Evolutionary conservation across 2,329 filamentous ascomycete species (phyloP), one percentile per base, ranked within the genome.

Genomic region (Emergomyces pasteurianus): DNA sequence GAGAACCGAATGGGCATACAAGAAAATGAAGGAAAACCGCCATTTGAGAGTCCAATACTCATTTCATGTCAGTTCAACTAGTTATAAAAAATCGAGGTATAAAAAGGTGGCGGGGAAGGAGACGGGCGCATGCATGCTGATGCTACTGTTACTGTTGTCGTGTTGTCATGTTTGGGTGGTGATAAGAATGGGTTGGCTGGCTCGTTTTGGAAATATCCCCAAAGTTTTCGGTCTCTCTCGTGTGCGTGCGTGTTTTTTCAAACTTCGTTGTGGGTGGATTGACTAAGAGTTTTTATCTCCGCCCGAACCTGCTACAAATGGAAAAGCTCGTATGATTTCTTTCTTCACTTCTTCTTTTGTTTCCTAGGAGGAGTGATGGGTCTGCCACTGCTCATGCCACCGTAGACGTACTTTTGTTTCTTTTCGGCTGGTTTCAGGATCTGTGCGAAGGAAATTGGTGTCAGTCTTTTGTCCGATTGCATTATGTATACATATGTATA

Each of bases 371-470:
- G 81, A 83, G 84, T 86, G 78, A 83, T 80, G 76, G 84, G 83
- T 80, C 81, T 83, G 80, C 83, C 81, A 79, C 83, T 82, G 79
- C 83, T 86, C 78, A 87, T 82, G 80, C 83, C 82, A 80, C 81
- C 82, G 80, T 86, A 83, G 75, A 95, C 92, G 83, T 95, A 97
- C 92, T 97, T 97, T 90, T 96, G 92, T 87, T 99, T 99, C 87
- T 99, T 99, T 85, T 99, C 94, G 78, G 94, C 94, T 73, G 94
- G 94, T 83, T 97, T 99, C 81, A 99, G 83, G 75, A 99, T 97
- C 90, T 95, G 69, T 34, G 59, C 54, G 50, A 55, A 57, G 7
- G 58, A 56, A 42, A 63, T 65, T 56, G 65, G 62, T 26, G 50
- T 64, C 64, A 66, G 66, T 60, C 59, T 12, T 31, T 43, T 31